A percentile compares a stretch with the other conserved stretches of the same genome.
These are phyloP conservation scores for Leccinum huronense DNA, from an alignment of 1,284 basidiomycete species.

Conservation along the genomic window DNA sequence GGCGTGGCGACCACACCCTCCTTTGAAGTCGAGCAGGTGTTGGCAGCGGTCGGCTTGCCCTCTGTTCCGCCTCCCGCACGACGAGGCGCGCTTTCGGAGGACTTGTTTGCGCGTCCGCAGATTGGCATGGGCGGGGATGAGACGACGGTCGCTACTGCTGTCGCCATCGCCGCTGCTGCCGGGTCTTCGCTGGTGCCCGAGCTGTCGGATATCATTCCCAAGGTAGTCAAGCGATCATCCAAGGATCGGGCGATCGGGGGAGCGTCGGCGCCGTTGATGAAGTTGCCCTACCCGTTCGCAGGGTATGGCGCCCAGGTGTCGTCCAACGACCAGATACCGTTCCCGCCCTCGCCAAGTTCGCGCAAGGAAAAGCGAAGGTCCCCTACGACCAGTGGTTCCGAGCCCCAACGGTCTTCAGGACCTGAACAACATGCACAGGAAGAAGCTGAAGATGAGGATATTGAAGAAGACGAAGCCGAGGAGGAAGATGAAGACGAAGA, in stretches of 20 bases:
- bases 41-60: constrained; percentile 67
- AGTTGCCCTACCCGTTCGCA: constrained; percentile 63
- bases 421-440: constrained; percentile 31
- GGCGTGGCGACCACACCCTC: constrained; percentile 31
- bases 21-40: constrained; percentile 64
- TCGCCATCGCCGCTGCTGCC: not conserved
- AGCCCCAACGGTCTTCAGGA: constrained; percentile 19
- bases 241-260: constrained; percentile 38
- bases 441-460: constrained; percentile 41
- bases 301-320: constrained; percentile 55
- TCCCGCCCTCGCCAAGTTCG: constrained; percentile 60
- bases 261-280: constrained; percentile 40
- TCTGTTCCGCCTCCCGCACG: constrained; percentile 49
- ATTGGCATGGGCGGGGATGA: constrained; percentile 18
- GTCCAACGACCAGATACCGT: constrained; percentile 61
- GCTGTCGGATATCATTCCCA: constrained; percentile 45
- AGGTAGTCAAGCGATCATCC: constrained; percentile 40
- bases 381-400: constrained; percentile 22
- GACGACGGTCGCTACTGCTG: not conserved
- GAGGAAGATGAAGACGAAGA: constrained; percentile 40
- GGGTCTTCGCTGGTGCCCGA: constrained; percentile 34
- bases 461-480: constrained; percentile 39
- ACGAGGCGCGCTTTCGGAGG: constrained; percentile 54
- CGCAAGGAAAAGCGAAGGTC: constrained; percentile 37
- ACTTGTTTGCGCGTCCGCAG: constrained; percentile 59